These are phyloP conservation scores for Gautieria morchelliformis DNA, from an alignment of 768 basidiomycete genomes.

Conservation along the genomic window DNA sequence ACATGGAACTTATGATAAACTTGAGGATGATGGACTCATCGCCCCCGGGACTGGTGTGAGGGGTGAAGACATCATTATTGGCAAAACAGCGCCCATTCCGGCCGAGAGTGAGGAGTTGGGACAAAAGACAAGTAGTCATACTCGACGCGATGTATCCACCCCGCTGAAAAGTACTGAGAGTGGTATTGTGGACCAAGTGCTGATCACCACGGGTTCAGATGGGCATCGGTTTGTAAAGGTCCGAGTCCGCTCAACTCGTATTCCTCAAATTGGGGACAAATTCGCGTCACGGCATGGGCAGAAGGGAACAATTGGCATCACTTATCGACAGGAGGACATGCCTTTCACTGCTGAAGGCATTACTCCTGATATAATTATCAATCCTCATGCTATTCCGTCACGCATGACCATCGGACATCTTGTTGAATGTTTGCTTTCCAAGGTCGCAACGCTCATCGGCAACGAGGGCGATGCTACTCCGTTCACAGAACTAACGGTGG, in stretches of 20 bases:
- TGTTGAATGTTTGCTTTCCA: slow-evolving; percentile 95
- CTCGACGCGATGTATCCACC: slow-evolving; percentile 92
- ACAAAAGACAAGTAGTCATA: slow-evolving; percentile 88
- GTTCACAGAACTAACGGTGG: slow-evolving; percentile 96
- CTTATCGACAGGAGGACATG: slow-evolving; percentile 99
- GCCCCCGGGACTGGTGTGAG: slow-evolving; percentile 90
- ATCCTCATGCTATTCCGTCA: slow-evolving; percentile 98
- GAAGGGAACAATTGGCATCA: slow-evolving; percentile 99
- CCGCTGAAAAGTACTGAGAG: slow-evolving; percentile 97
- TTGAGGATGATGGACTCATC: slow-evolving; percentile 94
- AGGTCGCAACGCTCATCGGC: slow-evolving; percentile 92
- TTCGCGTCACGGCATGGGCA: slow-evolving; percentile 99
- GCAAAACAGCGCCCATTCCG: slow-evolving; percentile 96
- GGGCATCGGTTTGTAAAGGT: slow-evolving; percentile 99
- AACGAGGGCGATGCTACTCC: slow-evolving; percentile 98
- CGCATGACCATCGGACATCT: slow-evolving; percentile 99
- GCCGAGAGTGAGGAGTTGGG: slow-evolving; percentile 96
- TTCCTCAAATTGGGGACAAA: slow-evolving; percentile 98
- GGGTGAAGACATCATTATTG: slow-evolving; percentile 98
- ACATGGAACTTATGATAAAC: slow-evolving; percentile 96
- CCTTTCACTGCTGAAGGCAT: slow-evolving; percentile 97
- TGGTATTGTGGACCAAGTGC: slow-evolving; percentile 94
- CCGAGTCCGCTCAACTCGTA: slow-evolving; percentile 88
- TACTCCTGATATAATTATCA: slow-evolving; percentile 95
- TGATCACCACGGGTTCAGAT: slow-evolving; percentile 92